Base-by-base conservation (phyloP, 179 eudicot genomes). In the Vitellaria paradoxa region DNA sequence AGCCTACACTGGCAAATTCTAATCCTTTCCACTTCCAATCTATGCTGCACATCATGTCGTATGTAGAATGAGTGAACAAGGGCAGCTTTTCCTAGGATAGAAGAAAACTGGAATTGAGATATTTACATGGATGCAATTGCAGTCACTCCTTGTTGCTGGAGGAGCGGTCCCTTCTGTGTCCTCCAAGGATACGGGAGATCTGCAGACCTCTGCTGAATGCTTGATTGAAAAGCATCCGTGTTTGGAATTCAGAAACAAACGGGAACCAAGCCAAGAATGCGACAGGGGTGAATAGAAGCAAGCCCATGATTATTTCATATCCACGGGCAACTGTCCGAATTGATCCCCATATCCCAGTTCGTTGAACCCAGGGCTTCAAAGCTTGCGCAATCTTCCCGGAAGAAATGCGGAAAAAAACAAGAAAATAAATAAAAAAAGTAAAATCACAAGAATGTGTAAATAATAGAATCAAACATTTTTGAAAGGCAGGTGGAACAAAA, bases 201-300 rank as follows among this genome's bases (percentile, higher is more conserved):
- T 89, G 90, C 64, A 89, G 85, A 77, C 92, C 92, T 76, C 92
- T 82, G 79, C 92, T 89, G 67, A 89, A 89, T 18, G 92, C 92
- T 81, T 89, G 92, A 80, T 89, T 89, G 84, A 89, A 89, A 62
- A 89, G 62, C 90, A 89, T 85, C 26, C 92, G 78, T 3, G 92
- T 89, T 72, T 89, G 92, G 78, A 87, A 89, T 26, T 87, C 90
- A 0, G 92, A 87, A 14, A 89, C 90, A 49, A 89, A 89, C 1
- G 92, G 92, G 67, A 89, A 89, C 92, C 92, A 89, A 40, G 90
- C 86, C 72, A 89, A 79, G 77, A 87, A 87, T 11, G 92, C 86
- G 0, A 89, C 83, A 0, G 92, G 92, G 21, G 89, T 82, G 82
- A 89, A 87, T 52, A 89, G 73, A 20, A 87, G 78, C 75, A 87